Base-by-base conservation (phyloP, 345 rosid genomes). In the Noccaea bulbosa region DNA sequence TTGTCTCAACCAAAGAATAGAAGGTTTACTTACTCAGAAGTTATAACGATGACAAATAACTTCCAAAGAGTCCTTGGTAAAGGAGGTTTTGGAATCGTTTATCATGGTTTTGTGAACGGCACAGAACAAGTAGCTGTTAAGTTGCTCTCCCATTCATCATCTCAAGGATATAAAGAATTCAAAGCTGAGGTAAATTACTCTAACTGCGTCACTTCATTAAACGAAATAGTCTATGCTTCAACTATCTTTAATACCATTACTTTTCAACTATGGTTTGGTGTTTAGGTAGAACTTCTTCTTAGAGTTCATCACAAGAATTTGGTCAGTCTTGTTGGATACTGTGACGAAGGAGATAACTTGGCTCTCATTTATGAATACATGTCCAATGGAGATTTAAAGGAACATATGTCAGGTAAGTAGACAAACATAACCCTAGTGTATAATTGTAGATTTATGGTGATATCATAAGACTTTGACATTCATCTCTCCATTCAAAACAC, bases 21-120 rank as follows among this genome's bases (percentile, higher is more conserved):
- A 30, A 60, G 37, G 5, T 84, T 85, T 41, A 74, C 75, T 4
- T 80, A 74, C n/a, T 16, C 75, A 0, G 83, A 83, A 48, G 70
- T 86, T 11, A 12, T 40, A 6, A 72, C 8, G 0, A 80, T 88
- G 11, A 88, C 91, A 12, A 65, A 76, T 37, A 80, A 86, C 52
- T 88, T 88, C 27, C 16, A 63, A 24, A 80, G 20, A 63, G 14
- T 78, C 16, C 67, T 83, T 20, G 89, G 93, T 1, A 72, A 81
- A 73, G 93, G 89, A 65, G 88, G 90, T 4, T 86, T 84, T 48
- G 93, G 93, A 71, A 77, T 71, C 3, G 93, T 86, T 14, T 86
- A 82, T 60, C 73, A 65, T 56, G 93, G 88, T 0, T 39, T 6
- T 17, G 68, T 84, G 22, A 70, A 75, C 1, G 74, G 47, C 45